These are phyloP conservation scores for Licmophora abbreviata DNA, from an alignment of 108 stramenopile genomes.

Conservation along the genomic window DNA sequence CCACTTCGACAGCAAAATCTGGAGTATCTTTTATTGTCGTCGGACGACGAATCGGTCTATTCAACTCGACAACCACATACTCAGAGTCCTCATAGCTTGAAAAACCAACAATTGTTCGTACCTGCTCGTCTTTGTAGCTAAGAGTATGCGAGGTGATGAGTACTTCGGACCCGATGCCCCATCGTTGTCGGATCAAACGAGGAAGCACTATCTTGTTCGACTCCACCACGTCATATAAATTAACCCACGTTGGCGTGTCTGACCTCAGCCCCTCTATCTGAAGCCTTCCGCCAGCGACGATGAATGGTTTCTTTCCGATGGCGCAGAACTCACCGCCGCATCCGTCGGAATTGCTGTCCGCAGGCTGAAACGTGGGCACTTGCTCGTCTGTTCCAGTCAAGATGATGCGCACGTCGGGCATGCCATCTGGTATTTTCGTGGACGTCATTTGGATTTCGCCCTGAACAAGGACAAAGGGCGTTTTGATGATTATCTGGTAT, in stretches of 20 bases:
- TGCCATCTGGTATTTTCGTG: conserved; percentile 24
- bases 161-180: background rate
- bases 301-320: conserved; percentile 47
- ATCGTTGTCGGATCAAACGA: background rate
- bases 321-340: conserved; percentile 13
- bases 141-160: conserved; percentile 25
- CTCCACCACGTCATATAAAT: conserved; percentile 22
- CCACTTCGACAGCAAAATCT: conserved; percentile 45
- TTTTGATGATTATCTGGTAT: conserved; percentile 26
- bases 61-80: background rate
- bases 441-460: conserved; percentile 54
- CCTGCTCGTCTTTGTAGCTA: conserved; percentile 22
- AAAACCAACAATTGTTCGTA: conserved; percentile 19
- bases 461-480: conserved; percentile 56
- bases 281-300: conserved; percentile 55
- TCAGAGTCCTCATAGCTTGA: background rate
- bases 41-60: background rate
- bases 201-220: too few relatives aligned
- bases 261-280: conserved; percentile 28
- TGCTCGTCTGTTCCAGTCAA: conserved; percentile 20
- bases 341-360: background rate
- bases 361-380: background rate
- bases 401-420: conserved; percentile 34
- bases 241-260: conserved; percentile 20
- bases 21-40: conserved; percentile 15